Evolutionary conservation across 208 protist species (phyloP).

Genomic region (Wallacemonas sp.): DNA sequence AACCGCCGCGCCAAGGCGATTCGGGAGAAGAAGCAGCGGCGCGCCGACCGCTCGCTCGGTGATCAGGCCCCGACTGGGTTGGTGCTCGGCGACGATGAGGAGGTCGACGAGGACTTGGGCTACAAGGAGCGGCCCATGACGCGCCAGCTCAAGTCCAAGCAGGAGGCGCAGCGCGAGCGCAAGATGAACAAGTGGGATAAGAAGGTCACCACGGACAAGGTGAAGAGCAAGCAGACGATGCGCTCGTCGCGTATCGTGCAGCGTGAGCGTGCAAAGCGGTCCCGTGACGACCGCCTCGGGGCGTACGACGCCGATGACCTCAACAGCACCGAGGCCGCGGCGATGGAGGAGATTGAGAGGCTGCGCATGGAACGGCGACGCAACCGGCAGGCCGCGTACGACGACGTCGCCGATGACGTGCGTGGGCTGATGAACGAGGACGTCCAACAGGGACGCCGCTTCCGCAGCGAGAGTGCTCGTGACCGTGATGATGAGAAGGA

Average conservation of each 20-base stretch:
- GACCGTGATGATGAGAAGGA: not conserved
- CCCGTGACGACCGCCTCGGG: conserved; percentile 42
- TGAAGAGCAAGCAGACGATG: conserved; percentile 87
- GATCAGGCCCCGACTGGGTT: conserved; percentile 58
- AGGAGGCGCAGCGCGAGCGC: conserved; percentile 66
- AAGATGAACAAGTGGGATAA: conserved; percentile 91
- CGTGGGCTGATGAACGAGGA: conserved; percentile 31
- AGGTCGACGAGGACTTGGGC: conserved; percentile 85
- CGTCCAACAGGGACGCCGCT: conserved; percentile 4
- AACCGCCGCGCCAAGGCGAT: conserved; percentile 82
- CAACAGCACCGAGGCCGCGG: conserved; percentile 40
- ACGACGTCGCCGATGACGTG: conserved; percentile 49
- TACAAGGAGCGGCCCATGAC: conserved; percentile 78
- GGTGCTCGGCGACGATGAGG: conserved; percentile 59
- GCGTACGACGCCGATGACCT: conserved; percentile 56
- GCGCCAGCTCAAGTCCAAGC: conserved; percentile 66
- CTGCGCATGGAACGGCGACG: conserved; percentile 29
- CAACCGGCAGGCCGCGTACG: conserved; percentile 33
- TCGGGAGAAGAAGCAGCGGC: conserved; percentile 83
- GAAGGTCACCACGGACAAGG: conserved; percentile 88
- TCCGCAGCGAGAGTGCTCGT: not conserved
- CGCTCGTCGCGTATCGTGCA: conserved; percentile 69
- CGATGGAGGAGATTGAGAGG: conserved; percentile 23
- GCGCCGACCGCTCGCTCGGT: conserved; percentile 54
- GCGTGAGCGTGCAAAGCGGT: conserved; percentile 46